Percentiles rank a stretch among this genome's conserved stretches.
Evolutionary conservation across 257 asterid genomes (phyloP).

Genomic region (Mitragyna speciosa): DNA sequence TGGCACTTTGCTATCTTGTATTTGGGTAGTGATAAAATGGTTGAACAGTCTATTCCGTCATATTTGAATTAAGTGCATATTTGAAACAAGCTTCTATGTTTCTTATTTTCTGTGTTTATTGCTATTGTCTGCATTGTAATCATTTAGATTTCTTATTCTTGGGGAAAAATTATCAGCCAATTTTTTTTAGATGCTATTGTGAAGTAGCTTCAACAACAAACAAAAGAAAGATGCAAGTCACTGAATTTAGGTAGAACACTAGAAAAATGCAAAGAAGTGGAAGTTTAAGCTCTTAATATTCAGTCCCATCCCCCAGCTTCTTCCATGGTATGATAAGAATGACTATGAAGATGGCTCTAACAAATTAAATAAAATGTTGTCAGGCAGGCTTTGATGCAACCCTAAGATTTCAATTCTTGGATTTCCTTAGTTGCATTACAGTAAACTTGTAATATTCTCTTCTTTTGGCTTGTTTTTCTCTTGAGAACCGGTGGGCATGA

Average conservation of each 20-base stretch:
- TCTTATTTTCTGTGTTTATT: too few species aligned
- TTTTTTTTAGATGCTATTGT: too few species aligned
- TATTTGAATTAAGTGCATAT: too few species aligned
- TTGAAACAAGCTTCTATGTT: too few species aligned
- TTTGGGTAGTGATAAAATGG: too few species aligned
- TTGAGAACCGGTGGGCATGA: neutral
- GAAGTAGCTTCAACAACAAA: neutral
- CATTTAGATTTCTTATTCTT: too few species aligned
- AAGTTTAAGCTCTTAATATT: neutral
- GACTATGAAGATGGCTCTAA: neutral
- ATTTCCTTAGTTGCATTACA: neutral
- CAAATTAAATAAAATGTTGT: neutral
- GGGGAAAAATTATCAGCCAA: too few species aligned
- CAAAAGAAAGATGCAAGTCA: neutral
- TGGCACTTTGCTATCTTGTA: too few species aligned
- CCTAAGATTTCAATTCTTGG: neutral
- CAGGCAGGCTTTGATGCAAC: neutral
- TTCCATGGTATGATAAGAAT: slow-evolving; percentile 1
- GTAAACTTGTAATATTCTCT: neutral
- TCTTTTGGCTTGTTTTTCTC: neutral
- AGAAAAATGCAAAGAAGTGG: neutral
- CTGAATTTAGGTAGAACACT: neutral
- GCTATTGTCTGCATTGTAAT: too few species aligned
- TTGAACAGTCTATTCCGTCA: too few species aligned
- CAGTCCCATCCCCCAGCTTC: neutral